Evolutionary conservation across 2,329 filamentous ascomycete genomes (phyloP), one percentile per base, ranked within the genome.

Genomic region (Nothophaeocryptopus gaeumannii): DNA sequence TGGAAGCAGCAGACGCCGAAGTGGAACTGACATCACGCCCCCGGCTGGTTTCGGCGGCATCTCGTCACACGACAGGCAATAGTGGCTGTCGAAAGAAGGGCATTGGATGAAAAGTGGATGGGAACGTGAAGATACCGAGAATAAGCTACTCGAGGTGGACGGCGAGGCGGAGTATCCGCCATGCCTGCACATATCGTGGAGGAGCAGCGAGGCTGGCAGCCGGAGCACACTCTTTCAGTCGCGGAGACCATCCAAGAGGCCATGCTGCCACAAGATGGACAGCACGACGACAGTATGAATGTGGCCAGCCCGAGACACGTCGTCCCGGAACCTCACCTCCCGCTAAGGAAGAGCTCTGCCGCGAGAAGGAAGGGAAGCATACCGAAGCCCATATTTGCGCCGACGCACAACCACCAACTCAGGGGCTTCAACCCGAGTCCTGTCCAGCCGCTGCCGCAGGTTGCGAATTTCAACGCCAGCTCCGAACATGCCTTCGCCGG

Each of bases 281-380:
- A 55, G 56, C 13, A 34, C 47, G 35, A 14, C 26, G 13, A n/a
- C 49, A 8, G 26, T 20, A 44, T 45, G 41, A 26, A 38, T 47
- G 39, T 47, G 29, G 84, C 85, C 68, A 90, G 91, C 70, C 88
- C 93, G 64, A 90, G 88, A 67, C 88, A 85, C 38, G 85, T 65
- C 15, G 47, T 54, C 8, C 70, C 72, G 26, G 70, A 70, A 42
- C 72, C 73, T 33, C 70, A 75, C 48, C 66, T 72, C 15, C 63
- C 67, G 16, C 61, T 70, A 10, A 67, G 73, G 16, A 70, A 71
- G 53, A 66, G 69, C 30, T 70, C 72, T 1, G 67, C 73, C 13
- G 49, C 51, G 47, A 49, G 46, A 16, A 67, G 70, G 29, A 62
- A 56, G 43, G 59, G 59, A 41, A 50, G 54, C 47, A 61, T 59